Conservation (phyloP, 345 rosid species). For the Geranium rotundifolium region DNA sequence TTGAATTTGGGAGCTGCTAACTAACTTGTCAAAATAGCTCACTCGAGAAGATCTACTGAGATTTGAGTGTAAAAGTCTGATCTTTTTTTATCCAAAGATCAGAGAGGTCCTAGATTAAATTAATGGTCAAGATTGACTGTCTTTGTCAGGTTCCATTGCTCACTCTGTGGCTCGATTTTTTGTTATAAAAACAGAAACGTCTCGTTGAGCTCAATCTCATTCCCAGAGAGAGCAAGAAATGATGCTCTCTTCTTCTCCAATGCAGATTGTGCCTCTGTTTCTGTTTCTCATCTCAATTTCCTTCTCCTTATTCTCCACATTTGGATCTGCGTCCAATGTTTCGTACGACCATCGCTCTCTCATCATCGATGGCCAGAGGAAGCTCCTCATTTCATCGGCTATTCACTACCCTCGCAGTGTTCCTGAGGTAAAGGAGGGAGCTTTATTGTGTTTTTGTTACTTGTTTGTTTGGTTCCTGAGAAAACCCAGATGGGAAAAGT, state of each 20-base stretch:
- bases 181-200: background rate
- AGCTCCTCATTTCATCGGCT: slow-evolving; percentile 47
- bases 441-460: background rate
- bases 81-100: too few relatives aligned
- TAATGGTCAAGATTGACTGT: background rate
- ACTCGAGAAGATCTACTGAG: too few relatives aligned
- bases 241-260: background rate
- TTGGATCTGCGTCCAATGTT: slow-evolving; percentile 21
- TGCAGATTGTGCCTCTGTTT: background rate
- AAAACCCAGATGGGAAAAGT: background rate
- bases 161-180: background rate
- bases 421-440: slow-evolving; percentile 23
- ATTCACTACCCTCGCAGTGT: slow-evolving; percentile 61
- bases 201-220: background rate
- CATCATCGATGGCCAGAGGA: slow-evolving; percentile 35
- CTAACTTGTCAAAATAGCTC: too few relatives aligned
- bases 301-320: slow-evolving; percentile 1
- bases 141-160: background rate
- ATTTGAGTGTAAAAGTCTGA: too few relatives aligned
- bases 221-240: background rate
- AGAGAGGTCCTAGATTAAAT: background rate
- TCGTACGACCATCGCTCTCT: slow-evolving; percentile 40
- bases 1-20: too few relatives aligned
- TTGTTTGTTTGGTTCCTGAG: background rate
- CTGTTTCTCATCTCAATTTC: background rate